Evolutionary conservation across 129 eudicot genomes (phyloP).

Genomic region (Silybum marianum): DNA sequence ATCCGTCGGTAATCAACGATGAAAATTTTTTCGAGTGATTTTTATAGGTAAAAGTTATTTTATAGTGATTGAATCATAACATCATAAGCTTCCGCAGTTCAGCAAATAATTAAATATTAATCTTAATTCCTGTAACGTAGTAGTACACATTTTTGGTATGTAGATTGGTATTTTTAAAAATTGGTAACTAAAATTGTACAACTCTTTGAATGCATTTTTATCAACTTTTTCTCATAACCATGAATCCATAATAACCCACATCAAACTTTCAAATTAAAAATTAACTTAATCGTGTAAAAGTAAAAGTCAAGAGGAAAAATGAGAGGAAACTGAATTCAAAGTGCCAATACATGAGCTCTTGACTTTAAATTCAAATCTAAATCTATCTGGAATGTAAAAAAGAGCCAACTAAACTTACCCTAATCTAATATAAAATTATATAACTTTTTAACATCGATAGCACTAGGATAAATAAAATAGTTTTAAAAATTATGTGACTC

Average conservation of each 20-base stretch:
- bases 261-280: not conserved
- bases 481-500: not conserved
- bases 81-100: not conserved
- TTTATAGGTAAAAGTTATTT: too few species aligned
- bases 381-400: slow-evolving; percentile 7
- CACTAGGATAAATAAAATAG: not conserved
- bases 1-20: too few species aligned
- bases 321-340: slow-evolving; percentile 18
- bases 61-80: not conserved
- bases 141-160: not conserved
- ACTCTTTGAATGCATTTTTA: not conserved
- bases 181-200: not conserved
- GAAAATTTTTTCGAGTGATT: too few species aligned
- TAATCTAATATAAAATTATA: slow-evolving; percentile 2
- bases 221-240: not conserved
- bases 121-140: not conserved
- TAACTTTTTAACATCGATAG: not conserved
- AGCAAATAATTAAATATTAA: not conserved
- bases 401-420: slow-evolving; percentile 6
- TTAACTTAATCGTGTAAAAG: not conserved
- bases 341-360: slow-evolving; percentile 17
- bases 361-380: slow-evolving; percentile 17
- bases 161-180: too few species aligned
- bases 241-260: not conserved
- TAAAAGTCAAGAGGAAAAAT: slow-evolving; percentile 13